Evolutionary conservation across 1,139 yeast species (phyloP).

Genomic region (Candida dubliniensis): DNA sequence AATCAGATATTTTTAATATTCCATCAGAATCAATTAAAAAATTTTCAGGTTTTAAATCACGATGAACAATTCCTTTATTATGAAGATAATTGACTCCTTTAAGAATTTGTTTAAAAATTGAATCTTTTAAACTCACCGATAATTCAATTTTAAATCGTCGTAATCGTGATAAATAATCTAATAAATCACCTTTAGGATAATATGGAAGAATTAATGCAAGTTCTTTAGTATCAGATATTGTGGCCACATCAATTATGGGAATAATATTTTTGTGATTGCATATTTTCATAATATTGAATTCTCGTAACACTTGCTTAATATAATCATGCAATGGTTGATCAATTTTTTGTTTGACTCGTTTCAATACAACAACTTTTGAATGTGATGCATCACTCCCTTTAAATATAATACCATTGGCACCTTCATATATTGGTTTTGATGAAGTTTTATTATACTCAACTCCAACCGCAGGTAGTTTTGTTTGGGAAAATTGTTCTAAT

Average conservation of each 20-base stretch:
- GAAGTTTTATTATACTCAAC: slow-evolving; percentile 25
- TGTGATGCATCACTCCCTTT: slow-evolving; percentile 29
- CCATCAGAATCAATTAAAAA: slow-evolving; percentile 48
- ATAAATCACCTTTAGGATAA: slow-evolving; percentile 48
- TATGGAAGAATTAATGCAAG: slow-evolving; percentile 40
- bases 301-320: slow-evolving; percentile 25
- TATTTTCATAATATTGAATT: slow-evolving; percentile 28
- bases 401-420: slow-evolving; percentile 43
- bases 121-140: slow-evolving; percentile 40
- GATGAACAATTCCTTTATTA: slow-evolving; percentile 42
- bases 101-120: slow-evolving; percentile 48
- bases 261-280: slow-evolving; percentile 33
- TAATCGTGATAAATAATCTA: slow-evolving; percentile 39
- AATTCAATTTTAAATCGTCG: slow-evolving; percentile 34
- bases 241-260: slow-evolving; percentile 27
- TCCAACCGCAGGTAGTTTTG: slow-evolving; percentile 13
- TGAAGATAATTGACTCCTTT: slow-evolving; percentile 50
- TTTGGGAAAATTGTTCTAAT: not conserved
- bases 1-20: slow-evolving; percentile 48
- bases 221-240: slow-evolving; percentile 18
- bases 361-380: slow-evolving; percentile 27
- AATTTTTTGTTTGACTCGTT: slow-evolving; percentile 28
- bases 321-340: slow-evolving; percentile 18
- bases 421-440: slow-evolving; percentile 40
- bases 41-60: slow-evolving; percentile 60